Conservation (phyloP, 805 yeast genomes). For the Saturnispora kantuleensis region DNA sequence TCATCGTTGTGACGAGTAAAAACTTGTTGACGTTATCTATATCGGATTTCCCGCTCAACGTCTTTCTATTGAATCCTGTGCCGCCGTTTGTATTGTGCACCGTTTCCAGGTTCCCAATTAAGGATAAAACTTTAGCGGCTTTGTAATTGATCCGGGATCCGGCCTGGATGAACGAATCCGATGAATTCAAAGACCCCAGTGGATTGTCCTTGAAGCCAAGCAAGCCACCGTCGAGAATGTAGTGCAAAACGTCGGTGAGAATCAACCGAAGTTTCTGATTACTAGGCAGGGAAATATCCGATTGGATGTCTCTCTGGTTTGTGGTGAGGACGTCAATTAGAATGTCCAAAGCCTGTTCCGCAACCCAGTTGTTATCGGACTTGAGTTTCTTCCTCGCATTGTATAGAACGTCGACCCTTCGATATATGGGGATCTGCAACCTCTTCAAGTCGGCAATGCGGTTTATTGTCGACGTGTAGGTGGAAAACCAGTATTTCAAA, state of each 20-base stretch:
- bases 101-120: conserved; percentile 64
- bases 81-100: not conserved
- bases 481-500: conserved; percentile 7
- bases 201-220: conserved; percentile 16
- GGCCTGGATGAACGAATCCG: not conserved
- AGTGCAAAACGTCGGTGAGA: conserved; percentile 3
- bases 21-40: conserved; percentile 12
- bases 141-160: conserved; percentile 38
- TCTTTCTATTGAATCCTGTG: too few species aligned
- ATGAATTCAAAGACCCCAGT: too few species aligned
- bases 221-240: conserved; percentile 29
- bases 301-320: conserved; percentile 6
- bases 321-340: conserved; percentile 39
- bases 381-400: conserved; percentile 48
- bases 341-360: conserved; percentile 62
- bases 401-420: conserved; percentile 13
- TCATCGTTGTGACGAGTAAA: conserved; percentile 20
- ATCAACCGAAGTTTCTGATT: not conserved
- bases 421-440: conserved; percentile 5
- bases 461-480: conserved; percentile 6
- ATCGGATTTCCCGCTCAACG: not conserved
- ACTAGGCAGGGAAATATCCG: not conserved
- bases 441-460: conserved; percentile 5
- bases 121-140: conserved; percentile 62
- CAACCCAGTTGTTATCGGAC: conserved; percentile 61